Evolutionary conservation across 2,329 filamentous ascomycete species (phyloP).

Genomic region (Paraphoma sp.): DNA sequence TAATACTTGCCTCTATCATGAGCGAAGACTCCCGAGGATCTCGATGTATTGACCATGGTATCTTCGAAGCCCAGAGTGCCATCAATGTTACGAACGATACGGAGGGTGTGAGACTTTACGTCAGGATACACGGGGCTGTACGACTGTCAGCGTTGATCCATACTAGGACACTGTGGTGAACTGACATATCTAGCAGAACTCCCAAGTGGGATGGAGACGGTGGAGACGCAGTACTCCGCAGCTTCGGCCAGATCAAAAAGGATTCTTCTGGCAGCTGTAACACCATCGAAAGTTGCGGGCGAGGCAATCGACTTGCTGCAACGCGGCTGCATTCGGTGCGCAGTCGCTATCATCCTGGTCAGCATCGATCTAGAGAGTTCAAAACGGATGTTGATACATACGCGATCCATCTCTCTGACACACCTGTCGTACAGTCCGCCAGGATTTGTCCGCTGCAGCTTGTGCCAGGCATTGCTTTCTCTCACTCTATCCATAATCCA

Average conservation of each 20-base stretch:
- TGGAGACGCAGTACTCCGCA: not conserved
- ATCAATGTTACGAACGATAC: conserved; percentile 13
- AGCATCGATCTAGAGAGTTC: not conserved
- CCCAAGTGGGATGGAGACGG: not conserved
- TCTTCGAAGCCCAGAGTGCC: conserved; percentile 12
- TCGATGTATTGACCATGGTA: conserved; percentile 2
- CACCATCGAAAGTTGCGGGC: conserved; percentile 5
- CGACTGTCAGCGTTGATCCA: not conserved
- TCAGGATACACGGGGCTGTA: conserved; percentile 5
- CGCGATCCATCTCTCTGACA: conserved; percentile 7
- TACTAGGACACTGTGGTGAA: not conserved
- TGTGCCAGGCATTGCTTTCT: conserved; percentile 8
- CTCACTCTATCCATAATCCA: conserved; percentile 17
- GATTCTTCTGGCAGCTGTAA: conserved; percentile 10
- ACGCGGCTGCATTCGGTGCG: conserved; percentile 10
- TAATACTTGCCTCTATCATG: not conserved
- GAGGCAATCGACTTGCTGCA: not conserved
- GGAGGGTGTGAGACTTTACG: conserved; percentile 8
- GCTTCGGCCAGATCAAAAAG: conserved; percentile 12
- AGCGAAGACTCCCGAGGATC: not conserved
- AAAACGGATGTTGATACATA: not conserved
- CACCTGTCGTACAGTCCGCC: conserved; percentile 13
- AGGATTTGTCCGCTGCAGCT: conserved; percentile 7
- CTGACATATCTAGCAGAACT: conserved; percentile 6
- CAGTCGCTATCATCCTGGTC: not conserved